Conservation (phyloP, 108 stramenopile genomes). For the Cyclotella baltica region DNA sequence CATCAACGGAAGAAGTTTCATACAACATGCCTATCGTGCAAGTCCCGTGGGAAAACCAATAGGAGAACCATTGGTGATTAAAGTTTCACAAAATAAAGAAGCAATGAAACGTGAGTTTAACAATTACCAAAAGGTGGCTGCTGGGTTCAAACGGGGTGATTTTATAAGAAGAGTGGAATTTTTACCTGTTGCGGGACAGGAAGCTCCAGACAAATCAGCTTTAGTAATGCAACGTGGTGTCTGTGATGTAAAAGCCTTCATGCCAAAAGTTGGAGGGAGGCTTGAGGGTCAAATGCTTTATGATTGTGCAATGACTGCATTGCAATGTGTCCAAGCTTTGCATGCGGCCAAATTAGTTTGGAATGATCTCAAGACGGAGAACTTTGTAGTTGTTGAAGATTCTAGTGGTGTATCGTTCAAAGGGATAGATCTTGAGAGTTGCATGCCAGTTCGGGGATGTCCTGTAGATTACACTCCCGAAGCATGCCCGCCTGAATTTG, state of each 20-base stretch:
- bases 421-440: slow-evolving; percentile 90
- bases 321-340: slow-evolving; percentile 78
- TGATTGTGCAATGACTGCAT: slow-evolving; percentile 74
- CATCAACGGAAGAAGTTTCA: slow-evolving; percentile 49
- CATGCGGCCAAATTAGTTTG: slow-evolving; percentile 81
- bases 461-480: slow-evolving; percentile 93
- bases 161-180: slow-evolving; percentile 70
- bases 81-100: slow-evolving; percentile 58
- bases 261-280: slow-evolving; percentile 60
- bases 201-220: slow-evolving; percentile 71
- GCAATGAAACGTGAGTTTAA: slow-evolving; percentile 78
- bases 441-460: slow-evolving; percentile 70
- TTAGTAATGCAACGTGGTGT: slow-evolving; percentile 82
- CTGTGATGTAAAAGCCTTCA: slow-evolving; percentile 78
- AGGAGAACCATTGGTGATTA: slow-evolving; percentile 68
- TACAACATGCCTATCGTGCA: slow-evolving; percentile 56
- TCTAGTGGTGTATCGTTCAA: slow-evolving; percentile 38
- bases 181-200: slow-evolving; percentile 63
- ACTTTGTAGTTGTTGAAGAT: slow-evolving; percentile 80
- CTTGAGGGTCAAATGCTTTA: slow-evolving; percentile 73
- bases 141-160: slow-evolving; percentile 54
- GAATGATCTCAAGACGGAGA: slow-evolving; percentile 92
- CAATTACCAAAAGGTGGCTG: slow-evolving; percentile 75
- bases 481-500: slow-evolving; percentile 92
- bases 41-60: slow-evolving; percentile 60